phyloP scores from a whole-genome alignment of 768 basidiomycete species.

The Steccherinum ochraceum region DNA sequence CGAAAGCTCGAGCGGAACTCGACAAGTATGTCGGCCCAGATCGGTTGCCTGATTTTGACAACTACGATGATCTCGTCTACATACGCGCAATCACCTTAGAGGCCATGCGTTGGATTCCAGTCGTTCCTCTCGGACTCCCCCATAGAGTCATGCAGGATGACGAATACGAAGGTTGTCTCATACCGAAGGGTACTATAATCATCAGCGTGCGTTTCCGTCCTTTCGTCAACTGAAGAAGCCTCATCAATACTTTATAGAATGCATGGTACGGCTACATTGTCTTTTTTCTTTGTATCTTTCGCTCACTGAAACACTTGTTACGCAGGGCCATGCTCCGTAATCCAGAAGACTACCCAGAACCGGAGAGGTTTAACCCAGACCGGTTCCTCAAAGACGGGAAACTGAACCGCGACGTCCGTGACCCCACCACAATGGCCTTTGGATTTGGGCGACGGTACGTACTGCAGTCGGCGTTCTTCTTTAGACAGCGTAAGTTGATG shows the following conservation, averaged over 20 bases:
- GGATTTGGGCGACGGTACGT: conserved; percentile 10
- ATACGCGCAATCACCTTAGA: conserved; percentile 7
- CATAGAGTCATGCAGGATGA: conserved; percentile 16
- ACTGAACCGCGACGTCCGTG: conserved; percentile 3
- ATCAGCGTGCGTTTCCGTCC: conserved; percentile 2
- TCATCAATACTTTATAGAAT: no score
- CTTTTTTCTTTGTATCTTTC: not conserved
- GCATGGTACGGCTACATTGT: conserved; percentile 8
- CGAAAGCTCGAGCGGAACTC: conserved; percentile 4
- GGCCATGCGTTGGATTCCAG: conserved; percentile 4
- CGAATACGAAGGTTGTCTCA: conserved; percentile 11
- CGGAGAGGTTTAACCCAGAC: conserved; percentile 14
- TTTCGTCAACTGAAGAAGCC: no score
- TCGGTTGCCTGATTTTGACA: conserved; percentile 3
- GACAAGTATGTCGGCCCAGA: conserved; percentile 5
- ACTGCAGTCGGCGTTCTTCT: no score
- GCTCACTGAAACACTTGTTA: not conserved
- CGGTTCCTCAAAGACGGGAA: conserved; percentile 11
- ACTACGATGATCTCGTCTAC: conserved; percentile 5
- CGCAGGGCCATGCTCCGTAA: conserved; percentile 21
- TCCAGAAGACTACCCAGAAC: conserved; percentile 13
- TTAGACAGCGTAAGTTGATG: no score
- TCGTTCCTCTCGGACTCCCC: conserved; percentile 10
- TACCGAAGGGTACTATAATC: conserved; percentile 15
- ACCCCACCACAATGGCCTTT: conserved; percentile 7